A percentile compares a stretch with the other conserved stretches of the same genome.
Conservation (phyloP, 2,329 filamentous ascomycete species). For the Sordariomycetes sp. region DNA sequence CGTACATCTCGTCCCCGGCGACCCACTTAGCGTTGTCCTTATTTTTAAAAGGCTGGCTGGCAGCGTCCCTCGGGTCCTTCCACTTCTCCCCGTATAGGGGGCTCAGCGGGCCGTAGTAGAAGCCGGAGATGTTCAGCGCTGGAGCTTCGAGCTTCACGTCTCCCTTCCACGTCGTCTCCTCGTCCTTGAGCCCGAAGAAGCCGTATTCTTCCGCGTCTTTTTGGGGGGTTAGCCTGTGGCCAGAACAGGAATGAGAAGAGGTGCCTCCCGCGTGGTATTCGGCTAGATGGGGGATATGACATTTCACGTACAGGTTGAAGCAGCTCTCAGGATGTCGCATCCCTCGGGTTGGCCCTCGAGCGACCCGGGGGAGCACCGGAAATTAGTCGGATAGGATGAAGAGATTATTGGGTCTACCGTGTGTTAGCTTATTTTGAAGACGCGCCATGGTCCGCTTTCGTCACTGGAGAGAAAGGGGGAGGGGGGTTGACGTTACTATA, state of each 20-base stretch:
- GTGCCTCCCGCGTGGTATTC: too few relatives aligned
- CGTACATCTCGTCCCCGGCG: conserved; percentile 8
- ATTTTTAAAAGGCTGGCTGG: neutral
- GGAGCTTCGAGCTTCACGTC: conserved; percentile 1
- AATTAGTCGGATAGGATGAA: too few relatives aligned
- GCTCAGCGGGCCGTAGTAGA: too few relatives aligned
- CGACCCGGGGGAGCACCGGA: too few relatives aligned
- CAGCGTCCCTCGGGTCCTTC: neutral
- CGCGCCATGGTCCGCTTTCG: neutral
- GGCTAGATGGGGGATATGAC: neutral
- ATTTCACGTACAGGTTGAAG: neutral
- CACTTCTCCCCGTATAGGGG: neutral
- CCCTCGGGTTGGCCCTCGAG: neutral
- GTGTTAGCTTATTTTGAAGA: neutral
- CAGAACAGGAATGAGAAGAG: too few relatives aligned
- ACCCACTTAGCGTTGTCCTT: neutral
- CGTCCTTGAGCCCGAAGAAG: too few relatives aligned
- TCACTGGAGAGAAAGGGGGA: neutral
- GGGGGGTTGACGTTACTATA: neutral
- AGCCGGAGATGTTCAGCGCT: conserved; percentile 9
- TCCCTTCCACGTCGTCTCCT: too few relatives aligned
- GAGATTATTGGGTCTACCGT: too few relatives aligned
- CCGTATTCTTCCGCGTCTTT: too few relatives aligned
- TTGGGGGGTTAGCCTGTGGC: too few relatives aligned
- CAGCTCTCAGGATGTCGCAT: neutral